A percentile compares a stretch with the other conserved stretches of the same genome.
Evolutionary conservation across 257 asterid species (phyloP).

Genomic region (Solanum ahanhuiri): DNA sequence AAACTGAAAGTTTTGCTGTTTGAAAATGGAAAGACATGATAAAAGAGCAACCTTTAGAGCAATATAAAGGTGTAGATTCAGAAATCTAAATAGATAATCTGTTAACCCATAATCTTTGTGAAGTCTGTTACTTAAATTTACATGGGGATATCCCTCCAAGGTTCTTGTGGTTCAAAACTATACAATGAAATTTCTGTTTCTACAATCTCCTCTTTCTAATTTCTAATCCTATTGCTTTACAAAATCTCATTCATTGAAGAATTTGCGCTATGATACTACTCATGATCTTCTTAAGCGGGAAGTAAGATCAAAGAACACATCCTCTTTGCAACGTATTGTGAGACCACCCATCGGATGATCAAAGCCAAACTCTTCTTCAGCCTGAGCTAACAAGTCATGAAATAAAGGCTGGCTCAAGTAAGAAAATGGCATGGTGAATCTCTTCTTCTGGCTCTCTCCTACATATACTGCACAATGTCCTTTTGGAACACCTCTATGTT

Average conservation of each 20-base stretch:
- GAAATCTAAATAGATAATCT: too few relatives aligned
- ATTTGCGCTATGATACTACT: background rate
- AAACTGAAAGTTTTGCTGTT: too few relatives aligned
- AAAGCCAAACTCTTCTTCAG: background rate
- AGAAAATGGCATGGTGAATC: background rate
- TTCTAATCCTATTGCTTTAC: background rate
- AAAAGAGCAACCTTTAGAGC: too few relatives aligned
- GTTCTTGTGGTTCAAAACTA: too few relatives aligned
- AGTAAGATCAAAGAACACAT: background rate
- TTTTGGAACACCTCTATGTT: background rate
- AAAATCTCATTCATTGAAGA: background rate
- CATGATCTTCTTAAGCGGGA: background rate
- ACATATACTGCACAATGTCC: background rate
- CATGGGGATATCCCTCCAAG: too few relatives aligned
- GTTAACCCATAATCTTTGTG: too few relatives aligned
- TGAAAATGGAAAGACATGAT: too few relatives aligned
- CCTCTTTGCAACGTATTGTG: background rate
- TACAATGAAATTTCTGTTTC: too few relatives aligned
- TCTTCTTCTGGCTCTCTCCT: background rate
- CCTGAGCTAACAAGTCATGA: background rate
- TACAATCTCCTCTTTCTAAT: background rate
- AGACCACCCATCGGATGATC: background rate
- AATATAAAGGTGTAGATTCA: too few relatives aligned
- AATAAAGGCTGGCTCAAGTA: background rate
- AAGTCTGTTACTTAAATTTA: too few relatives aligned